These are phyloP conservation scores for Trypanosoma conorhini DNA, from an alignment of 208 protist species.

Conservation along the genomic window DNA sequence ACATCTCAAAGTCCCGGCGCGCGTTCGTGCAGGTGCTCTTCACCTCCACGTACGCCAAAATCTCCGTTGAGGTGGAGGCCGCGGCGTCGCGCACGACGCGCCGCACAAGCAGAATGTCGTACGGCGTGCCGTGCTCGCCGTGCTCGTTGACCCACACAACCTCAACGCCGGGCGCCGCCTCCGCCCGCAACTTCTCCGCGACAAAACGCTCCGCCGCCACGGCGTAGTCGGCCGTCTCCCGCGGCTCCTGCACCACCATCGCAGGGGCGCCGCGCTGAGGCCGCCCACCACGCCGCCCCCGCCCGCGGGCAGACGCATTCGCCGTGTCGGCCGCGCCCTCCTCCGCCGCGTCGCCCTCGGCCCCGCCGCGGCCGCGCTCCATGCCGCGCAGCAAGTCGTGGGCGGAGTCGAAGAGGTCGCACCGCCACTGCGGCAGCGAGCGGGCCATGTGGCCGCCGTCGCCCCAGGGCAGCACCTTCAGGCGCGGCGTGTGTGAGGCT, in stretches of 20 bases:
- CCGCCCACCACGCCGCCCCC: slow-evolving; percentile 1
- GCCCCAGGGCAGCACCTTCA: slow-evolving; percentile 6
- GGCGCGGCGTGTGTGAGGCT: background rate
- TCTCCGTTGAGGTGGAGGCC: slow-evolving; percentile 17
- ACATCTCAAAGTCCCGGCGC: slow-evolving; percentile 80
- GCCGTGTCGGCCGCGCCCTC: background rate
- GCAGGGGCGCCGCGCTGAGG: background rate
- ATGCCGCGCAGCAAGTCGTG: slow-evolving; percentile 15
- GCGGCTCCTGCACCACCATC: slow-evolving; percentile 7
- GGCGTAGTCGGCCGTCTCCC: slow-evolving; percentile 45
- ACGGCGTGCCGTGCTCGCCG: slow-evolving; percentile 63
- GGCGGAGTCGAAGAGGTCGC: slow-evolving; percentile 18
- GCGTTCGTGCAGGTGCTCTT: slow-evolving; percentile 69
- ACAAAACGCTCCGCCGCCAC: slow-evolving; percentile 78
- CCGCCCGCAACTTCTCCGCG: slow-evolving; percentile 41
- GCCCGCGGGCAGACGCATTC: background rate
- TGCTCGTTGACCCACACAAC: slow-evolving; percentile 83
- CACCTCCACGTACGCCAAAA: slow-evolving; percentile 77
- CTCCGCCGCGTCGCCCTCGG: slow-evolving; percentile 13
- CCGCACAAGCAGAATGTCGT: slow-evolving; percentile 72
- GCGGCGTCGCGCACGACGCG: slow-evolving; percentile 4
- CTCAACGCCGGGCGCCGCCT: slow-evolving; percentile 41
- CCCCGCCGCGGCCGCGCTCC: background rate
- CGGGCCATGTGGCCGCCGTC: slow-evolving; percentile 13
- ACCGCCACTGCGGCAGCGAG: slow-evolving; percentile 39